Evolutionary conservation across 345 rosid species (phyloP).

Genomic region (Kandelia obovata): DNA sequence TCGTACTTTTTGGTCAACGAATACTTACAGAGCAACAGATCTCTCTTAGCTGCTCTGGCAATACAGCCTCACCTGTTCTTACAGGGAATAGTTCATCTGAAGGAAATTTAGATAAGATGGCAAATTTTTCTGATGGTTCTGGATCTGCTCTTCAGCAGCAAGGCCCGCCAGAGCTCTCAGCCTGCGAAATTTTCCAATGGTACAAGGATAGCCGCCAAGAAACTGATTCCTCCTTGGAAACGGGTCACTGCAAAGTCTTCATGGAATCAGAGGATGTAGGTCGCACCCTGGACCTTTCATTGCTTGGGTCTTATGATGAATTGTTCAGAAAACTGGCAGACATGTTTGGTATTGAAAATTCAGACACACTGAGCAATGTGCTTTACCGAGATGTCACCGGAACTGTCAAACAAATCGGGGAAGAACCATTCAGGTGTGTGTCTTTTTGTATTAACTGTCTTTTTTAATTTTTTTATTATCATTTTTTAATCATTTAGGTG

Average conservation of each 20-base stretch:
- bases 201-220: conserved; percentile 34
- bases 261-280: conserved; percentile 58
- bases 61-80: conserved; percentile 29
- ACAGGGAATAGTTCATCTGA: conserved; percentile 25
- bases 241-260: conserved; percentile 55
- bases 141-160: conserved; percentile 29
- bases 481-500: background rate
- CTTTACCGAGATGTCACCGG: conserved; percentile 42
- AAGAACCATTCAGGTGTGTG: conserved; percentile 46
- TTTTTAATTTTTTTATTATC: background rate
- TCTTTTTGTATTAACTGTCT: background rate
- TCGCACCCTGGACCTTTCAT: conserved; percentile 48
- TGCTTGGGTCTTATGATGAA: conserved; percentile 44
- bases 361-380: conserved; percentile 32
- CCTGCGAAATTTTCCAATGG: conserved; percentile 33
- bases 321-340: conserved; percentile 39
- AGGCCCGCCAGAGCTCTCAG: conserved; percentile 27
- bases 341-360: conserved; percentile 44
- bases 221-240: conserved; percentile 29
- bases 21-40: conserved; percentile 35
- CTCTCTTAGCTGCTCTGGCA: conserved; percentile 37
- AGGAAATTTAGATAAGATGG: conserved; percentile 18
- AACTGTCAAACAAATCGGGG: conserved; percentile 42
- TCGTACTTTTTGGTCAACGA: conserved; percentile 28
- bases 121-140: conserved; percentile 17